Evolutionary conservation across 352 stramenopile species (phyloP).

Genomic region (Thraustochytrium sp.): DNA sequence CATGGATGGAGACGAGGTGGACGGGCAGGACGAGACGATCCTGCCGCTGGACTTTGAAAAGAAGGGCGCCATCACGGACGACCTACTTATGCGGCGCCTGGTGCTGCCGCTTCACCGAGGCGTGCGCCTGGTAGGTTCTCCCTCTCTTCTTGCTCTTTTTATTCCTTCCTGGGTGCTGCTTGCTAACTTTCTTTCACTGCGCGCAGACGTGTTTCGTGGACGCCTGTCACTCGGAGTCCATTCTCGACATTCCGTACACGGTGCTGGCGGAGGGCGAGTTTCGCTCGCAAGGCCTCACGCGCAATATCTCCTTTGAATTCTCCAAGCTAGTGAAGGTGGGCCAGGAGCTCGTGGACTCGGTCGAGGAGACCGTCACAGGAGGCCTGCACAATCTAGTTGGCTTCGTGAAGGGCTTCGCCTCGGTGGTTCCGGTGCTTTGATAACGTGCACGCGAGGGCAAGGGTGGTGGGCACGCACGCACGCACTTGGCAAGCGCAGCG

Average conservation of each 20-base stretch:
- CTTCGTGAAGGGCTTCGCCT: not conserved
- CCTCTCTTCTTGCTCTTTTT: too few species aligned
- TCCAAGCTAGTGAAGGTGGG: conserved; percentile 2
- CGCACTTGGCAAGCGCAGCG: too few species aligned
- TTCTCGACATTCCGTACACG: conserved; percentile 19
- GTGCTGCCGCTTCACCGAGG: not conserved
- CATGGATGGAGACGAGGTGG: not conserved
- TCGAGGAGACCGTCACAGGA: not conserved
- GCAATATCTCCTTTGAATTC: not conserved
- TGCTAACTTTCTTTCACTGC: not conserved
- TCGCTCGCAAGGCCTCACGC: not conserved
- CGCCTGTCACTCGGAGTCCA: conserved; percentile 5
- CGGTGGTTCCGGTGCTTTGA: not conserved
- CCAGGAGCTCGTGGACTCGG: not conserved
- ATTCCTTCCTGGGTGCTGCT: too few species aligned
- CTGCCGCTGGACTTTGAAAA: not conserved
- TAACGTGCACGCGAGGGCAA: not conserved
- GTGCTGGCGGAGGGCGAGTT: not conserved
- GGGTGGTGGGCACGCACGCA: not conserved
- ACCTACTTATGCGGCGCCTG: not conserved
- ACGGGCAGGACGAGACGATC: conserved; percentile 14
- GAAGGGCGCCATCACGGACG: conserved; percentile 14
- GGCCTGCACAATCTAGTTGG: not conserved
- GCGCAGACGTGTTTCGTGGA: conserved; percentile 12
- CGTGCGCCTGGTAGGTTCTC: not conserved